Evolutionary conservation across 192 early-diverging fungal species (phyloP), one percentile per base, ranked within the genome.

Genomic region (Coemansia erecta): DNA sequence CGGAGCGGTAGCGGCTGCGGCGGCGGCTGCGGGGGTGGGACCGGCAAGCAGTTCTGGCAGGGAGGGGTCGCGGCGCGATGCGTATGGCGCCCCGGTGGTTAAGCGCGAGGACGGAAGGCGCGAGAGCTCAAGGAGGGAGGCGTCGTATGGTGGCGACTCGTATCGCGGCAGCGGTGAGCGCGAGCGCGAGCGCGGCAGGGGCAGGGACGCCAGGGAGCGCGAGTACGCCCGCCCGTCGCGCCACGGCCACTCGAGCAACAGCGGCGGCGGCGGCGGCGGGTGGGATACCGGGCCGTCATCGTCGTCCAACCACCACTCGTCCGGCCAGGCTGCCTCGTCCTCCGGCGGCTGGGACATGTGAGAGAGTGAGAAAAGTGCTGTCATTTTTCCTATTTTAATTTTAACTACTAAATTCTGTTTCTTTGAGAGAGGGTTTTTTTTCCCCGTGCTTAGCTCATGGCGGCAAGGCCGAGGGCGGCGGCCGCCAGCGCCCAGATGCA

Each of bases 321-420:
- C 52, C 13, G 21, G 37, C 31, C 8, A 14, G 10, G 35, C 53
- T 2, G 31, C 53, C 8, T 31, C 53, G 15, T 41, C 54, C 5
- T 15, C 51, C 37, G 56, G 63, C 43, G 69, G 69, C 37, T 71
- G 69, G 69, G 52, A 71, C 35, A 28, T 51, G 17, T 71, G 28
- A 31, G 28, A 2, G 7, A 31, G 4, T n/a, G n/a, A n/a, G n/a
- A n/a, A n/a, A n/a, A n/a, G n/a, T n/a, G n/a, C n/a, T n/a, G n/a
- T n/a, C n/a, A n/a, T n/a, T n/a, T n/a, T n/a, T n/a, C n/a, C n/a
- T n/a, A n/a, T n/a, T n/a, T n/a, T n/a, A n/a, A n/a, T n/a, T n/a
- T n/a, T n/a, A n/a, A n/a, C n/a, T n/a, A n/a, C n/a, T n/a, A n/a
- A n/a, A n/a, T n/a, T n/a, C n/a, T n/a, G n/a, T n/a, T n/a, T n/a